Base-by-base conservation (phyloP, 2,329 filamentous ascomycete species). In the Helminthosporium solani region DNA sequence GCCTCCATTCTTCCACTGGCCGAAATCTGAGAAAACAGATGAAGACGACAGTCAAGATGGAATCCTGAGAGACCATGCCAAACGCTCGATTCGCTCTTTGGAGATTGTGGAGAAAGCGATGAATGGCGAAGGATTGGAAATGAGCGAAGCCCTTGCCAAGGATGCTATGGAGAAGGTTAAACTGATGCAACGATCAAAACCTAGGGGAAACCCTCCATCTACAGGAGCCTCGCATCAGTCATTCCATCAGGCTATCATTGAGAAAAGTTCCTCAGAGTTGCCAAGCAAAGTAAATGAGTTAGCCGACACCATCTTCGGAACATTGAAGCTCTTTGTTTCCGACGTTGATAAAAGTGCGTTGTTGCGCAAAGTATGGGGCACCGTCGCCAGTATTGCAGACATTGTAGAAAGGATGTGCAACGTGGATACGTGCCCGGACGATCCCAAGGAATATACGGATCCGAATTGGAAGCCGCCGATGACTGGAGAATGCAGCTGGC, bases 1-100 rank as follows among this genome's bases (percentile, higher is more conserved):
- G 16, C 58, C 56, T 14, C 63, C 64, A 0, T 66, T 68, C 33
- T 67, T 64, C 14, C 37, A 53, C n/a, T 68, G 64, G 64, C 57
- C 55, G 34, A 30, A 23, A 8, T 18, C 38, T 18, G 15, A 18
- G 7, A 31, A 23, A 7, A 33, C 27, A 15, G 21, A 34, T 28
- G 47, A 52, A 20, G 11, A 35, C 5, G 28, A 38, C 4, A 23
- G 7, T 19, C 7, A 27, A 11, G 12, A 7, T 21, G n/a, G 16
- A 3, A 9, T 37, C 7, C 21, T 37, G n/a, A 16, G 38, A 1
- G 20, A 44, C 8, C 39, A 54, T 2, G 23, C 25, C 30, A 33
- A 37, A 16, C 49, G 42, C 3, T 44, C 49, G 1, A 52, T 49
- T 8, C 36, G 38, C 18, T 58, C 52, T 30, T 40, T 68, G 21